Base-by-base conservation (phyloP, 306 rosid genomes). In the Clitoria ternatea region DNA sequence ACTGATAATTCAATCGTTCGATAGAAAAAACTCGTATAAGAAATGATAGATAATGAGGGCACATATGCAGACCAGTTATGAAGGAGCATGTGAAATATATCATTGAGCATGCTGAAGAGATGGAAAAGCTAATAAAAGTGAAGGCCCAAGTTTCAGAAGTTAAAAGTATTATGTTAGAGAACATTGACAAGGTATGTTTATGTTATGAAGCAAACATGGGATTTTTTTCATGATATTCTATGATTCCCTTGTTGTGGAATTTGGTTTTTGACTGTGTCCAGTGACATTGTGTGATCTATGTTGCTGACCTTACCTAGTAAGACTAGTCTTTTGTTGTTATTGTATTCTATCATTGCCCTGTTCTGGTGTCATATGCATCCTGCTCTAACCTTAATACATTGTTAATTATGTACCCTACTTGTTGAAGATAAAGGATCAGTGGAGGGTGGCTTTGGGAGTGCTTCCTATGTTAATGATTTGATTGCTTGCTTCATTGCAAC, bases 81-180 rank as follows among this genome's bases (percentile, higher is more conserved):
- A 92, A 85, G 75, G 98, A 92, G 77, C 96, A 87, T 78, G 90
- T 92, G 98, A 90, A 89, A 86, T 92, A 92, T 57, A 90, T 90
- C 66, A 83, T 88, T 12, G 96, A 88, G 30, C 96, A 92, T 27
- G 96, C 96, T 1, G 92, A 92, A 74, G 98, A 92, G 81, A 92
- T 89, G 45, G 98, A 87, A 27, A 89, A 92, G 82, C 80, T 92
- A 49, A 76, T 88, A 61, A 92, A 90, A 85, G 96, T 92, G 86
- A 90, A 92, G 86, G 98, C 96, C 9, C 98, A 92, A 82, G 96
- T 92, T 76, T 80, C 95, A 36, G 95, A 92, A 85, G 96, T 92
- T 54, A 89, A 90, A 80, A 86, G 89, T 50, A 89, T 92, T 42
- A 92, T 92, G 98, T 71, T 89, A 61, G 96, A 88, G 82, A 92